Percentiles rank a stretch among this genome's conserved stretches.
Evolutionary conservation across 768 basidiomycete species (phyloP).

Genomic region (Suillus subluteus): DNA sequence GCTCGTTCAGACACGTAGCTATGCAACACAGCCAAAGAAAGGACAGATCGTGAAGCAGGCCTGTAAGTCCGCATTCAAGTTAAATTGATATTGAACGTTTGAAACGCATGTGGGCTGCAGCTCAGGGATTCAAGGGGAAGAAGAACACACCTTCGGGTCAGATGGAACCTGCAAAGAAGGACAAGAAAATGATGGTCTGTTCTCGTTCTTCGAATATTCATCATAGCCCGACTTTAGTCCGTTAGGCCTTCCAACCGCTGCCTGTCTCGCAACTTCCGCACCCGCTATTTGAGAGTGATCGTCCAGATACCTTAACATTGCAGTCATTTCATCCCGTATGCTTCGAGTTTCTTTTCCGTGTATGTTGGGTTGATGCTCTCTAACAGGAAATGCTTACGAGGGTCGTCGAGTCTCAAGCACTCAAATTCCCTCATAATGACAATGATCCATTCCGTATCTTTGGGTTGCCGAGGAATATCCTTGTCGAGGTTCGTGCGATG

Average conservation of each 20-base stretch:
- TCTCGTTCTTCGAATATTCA: background rate
- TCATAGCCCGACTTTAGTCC: background rate
- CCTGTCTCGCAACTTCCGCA: slow-evolving; percentile 41
- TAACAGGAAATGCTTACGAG: slow-evolving; percentile 38
- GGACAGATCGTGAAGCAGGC: slow-evolving; percentile 8
- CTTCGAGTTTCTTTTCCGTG: slow-evolving; percentile 3
- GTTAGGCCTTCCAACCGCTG: slow-evolving; percentile 49
- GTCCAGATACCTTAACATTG: slow-evolving; percentile 37
- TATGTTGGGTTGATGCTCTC: slow-evolving; percentile 9
- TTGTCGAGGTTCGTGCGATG: slow-evolving; percentile 63
- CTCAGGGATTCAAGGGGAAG: slow-evolving; percentile 10
- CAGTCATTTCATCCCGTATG: slow-evolving; percentile 50
- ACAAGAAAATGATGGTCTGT: slow-evolving; percentile 10
- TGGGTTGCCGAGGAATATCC: slow-evolving; percentile 71
- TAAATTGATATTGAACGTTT: background rate
- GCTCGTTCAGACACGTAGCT: slow-evolving; percentile 7
- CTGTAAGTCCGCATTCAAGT: slow-evolving; percentile 6
- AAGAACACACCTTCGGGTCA: background rate
- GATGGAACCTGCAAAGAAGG: slow-evolving; percentile 1
- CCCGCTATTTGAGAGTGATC: slow-evolving; percentile 44
- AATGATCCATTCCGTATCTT: slow-evolving; percentile 61
- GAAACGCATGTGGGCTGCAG: background rate
- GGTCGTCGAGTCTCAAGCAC: slow-evolving; percentile 46
- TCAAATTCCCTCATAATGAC: slow-evolving; percentile 47
- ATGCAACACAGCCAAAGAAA: slow-evolving; percentile 12